phyloP scores from a whole-genome alignment of 148 eudicot genomes.

The Chenopodium formosanum region DNA sequence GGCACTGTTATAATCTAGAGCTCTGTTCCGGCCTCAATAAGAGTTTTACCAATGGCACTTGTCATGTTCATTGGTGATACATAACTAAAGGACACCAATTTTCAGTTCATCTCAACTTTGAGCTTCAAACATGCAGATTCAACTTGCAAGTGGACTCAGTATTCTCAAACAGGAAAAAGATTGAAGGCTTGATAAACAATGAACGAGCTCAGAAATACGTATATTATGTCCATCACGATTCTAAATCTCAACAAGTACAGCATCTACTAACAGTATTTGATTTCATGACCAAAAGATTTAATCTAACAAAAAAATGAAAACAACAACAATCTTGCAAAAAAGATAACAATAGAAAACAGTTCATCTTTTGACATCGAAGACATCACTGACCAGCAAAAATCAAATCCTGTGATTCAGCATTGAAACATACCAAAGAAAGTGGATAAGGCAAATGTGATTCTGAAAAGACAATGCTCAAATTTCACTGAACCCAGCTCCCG shows the following conservation, averaged over 20 bases:
- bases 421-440: neutral
- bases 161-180: neutral
- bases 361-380: neutral
- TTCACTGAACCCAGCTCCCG: neutral
- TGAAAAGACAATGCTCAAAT: neutral
- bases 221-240: neutral
- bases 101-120: neutral
- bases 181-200: neutral
- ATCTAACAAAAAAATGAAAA: neutral
- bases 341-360: neutral
- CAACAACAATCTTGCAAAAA: neutral
- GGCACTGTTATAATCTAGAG: neutral
- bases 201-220: neutral
- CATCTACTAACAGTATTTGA: neutral
- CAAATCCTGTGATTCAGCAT: neutral
- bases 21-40: neutral
- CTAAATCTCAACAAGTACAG: neutral
- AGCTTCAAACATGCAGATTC: neutral
- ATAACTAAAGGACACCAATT: too few relatives aligned
- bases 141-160: neutral
- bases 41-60: neutral
- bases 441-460: neutral
- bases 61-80: neutral
- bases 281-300: neutral
- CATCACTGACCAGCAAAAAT: neutral